A percentile compares a stretch with the other conserved stretches of the same genome.
Evolutionary conservation across 305 asterid genomes (phyloP).

Genomic region (Fraxinus platypoda): DNA sequence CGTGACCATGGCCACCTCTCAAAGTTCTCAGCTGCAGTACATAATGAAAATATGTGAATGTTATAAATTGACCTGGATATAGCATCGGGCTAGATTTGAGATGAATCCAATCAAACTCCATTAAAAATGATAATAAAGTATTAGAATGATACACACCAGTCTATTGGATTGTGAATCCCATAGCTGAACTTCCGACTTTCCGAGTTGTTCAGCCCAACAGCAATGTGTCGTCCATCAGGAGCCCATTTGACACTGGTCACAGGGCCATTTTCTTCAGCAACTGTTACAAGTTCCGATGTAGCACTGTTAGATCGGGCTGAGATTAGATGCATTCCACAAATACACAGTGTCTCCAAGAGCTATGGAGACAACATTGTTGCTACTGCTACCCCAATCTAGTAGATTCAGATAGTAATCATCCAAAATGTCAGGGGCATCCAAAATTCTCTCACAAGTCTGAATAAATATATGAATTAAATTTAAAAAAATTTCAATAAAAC

Average conservation of each 20-base stretch:
- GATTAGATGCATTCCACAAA: constrained; percentile 91
- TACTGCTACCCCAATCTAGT: constrained; percentile 84
- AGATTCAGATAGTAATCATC: constrained; percentile 88
- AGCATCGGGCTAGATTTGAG: background rate
- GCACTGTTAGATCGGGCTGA: too few species aligned
- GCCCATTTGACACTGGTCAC: constrained; percentile 88
- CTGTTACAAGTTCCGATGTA: constrained; percentile 66
- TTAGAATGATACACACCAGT: constrained; percentile 39
- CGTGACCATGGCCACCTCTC: constrained; percentile 40
- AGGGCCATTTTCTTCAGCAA: constrained; percentile 74
- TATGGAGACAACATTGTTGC: constrained; percentile 83
- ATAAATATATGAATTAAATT: constrained; percentile 20
- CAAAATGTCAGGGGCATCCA: constrained; percentile 83
- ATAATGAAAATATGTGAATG: background rate
- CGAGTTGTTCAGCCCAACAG: constrained; percentile 71
- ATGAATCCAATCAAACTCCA: background rate
- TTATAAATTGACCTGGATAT: background rate
- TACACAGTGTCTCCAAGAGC: constrained; percentile 81
- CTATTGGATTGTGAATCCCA: constrained; percentile 72
- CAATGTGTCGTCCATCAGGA: constrained; percentile 72
- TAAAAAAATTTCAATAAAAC: background rate
- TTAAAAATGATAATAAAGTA: background rate
- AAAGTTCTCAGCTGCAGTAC: constrained; percentile 40
- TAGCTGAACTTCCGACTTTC: constrained; percentile 84
- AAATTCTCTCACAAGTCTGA: constrained; percentile 89